Evolutionary conservation across 192 early-diverging fungal genomes (phyloP).

Genomic region (Chytriomyces sp.): DNA sequence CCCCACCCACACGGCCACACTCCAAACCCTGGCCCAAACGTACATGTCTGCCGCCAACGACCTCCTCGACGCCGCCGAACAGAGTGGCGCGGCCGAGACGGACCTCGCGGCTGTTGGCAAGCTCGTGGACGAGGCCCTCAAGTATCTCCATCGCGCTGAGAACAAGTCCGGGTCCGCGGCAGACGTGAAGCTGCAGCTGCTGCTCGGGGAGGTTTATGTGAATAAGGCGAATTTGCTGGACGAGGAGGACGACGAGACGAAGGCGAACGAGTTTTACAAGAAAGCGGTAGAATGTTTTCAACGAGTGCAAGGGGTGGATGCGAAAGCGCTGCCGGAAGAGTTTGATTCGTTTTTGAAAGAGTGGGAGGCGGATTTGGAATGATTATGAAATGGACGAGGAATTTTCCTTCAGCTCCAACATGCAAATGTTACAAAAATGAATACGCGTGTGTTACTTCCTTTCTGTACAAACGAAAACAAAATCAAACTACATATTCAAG

Average conservation of each 20-base stretch:
- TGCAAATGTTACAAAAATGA: no score
- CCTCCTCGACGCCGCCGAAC: conserved; percentile 8
- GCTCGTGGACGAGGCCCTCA: conserved; percentile 19
- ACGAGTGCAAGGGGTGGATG: conserved; percentile 28
- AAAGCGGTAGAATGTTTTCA: conserved; percentile 39
- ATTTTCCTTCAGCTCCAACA: no score
- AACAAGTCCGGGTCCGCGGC: not conserved
- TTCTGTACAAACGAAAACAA: no score
- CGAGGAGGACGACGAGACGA: conserved; percentile 29
- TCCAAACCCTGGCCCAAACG: conserved; percentile 1
- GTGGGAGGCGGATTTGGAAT: conserved; percentile 37
- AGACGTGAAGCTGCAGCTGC: conserved; percentile 16
- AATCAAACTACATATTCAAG: not conserved
- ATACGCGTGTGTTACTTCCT: no score
- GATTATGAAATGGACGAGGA: no score
- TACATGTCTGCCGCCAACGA: conserved; percentile 18
- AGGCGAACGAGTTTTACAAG: conserved; percentile 31
- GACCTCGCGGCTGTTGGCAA: conserved; percentile 8
- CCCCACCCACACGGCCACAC: not conserved
- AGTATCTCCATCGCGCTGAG: not conserved
- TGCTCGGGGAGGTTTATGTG: conserved; percentile 37
- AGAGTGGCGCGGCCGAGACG: not conserved
- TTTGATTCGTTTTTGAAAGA: conserved; percentile 40
- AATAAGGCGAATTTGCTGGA: conserved; percentile 40
- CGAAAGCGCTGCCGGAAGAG: conserved; percentile 32